Base-by-base conservation (phyloP, 495 filamentous ascomycete species). In the Symbiotaphrina buchneri region DNA sequence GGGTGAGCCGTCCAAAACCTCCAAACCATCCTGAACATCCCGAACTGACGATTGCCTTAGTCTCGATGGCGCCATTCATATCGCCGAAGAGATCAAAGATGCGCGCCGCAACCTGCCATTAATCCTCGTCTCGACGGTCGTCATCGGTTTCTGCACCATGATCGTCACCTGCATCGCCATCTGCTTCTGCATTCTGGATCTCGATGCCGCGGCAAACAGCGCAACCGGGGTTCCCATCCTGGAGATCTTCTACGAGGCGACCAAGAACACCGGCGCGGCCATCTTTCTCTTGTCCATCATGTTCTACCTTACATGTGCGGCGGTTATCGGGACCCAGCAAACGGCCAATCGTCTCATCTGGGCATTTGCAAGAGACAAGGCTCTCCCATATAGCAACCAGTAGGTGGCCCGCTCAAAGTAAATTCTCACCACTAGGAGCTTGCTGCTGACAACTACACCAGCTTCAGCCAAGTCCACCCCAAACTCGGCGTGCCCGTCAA, bases 71-170 rank as follows among this genome's bases (percentile, higher is more conserved):
- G 67, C 63, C 0, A 65, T 63, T 0, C 69, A 74, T 42, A 46
- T 74, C n/a, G 63, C 69, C 3, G 69, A 74, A 42, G 69, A 73
- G 44, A 56, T 71, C 6, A 56, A 59, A 6, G 41, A 43, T 2
- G 57, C 59, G 1, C 54, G 57, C 32, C 41, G 46, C 21, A 55
- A 54, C 34, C 49, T 62, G 11, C 59, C 58, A 4, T 56, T 57
- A 14, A 65, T 65, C 18, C 68, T 73, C 30, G 57, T 71, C 52
- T 54, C 56, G 5, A 70, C 64, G 6, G 57, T 71, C 11, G 60
- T 42, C 13, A 68, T 74, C 31, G 67, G 67, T 10, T 68, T 71
- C 43, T 39, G 53, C 4, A 73, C 68, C 1, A 47, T 58, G 13
- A 70, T 58, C 52, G 52, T 58, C 40, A 70, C 54, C 41, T 54